phyloP scores from a whole-genome alignment of 2,329 filamentous ascomycete species.

The Hypocrella siamensis region DNA sequence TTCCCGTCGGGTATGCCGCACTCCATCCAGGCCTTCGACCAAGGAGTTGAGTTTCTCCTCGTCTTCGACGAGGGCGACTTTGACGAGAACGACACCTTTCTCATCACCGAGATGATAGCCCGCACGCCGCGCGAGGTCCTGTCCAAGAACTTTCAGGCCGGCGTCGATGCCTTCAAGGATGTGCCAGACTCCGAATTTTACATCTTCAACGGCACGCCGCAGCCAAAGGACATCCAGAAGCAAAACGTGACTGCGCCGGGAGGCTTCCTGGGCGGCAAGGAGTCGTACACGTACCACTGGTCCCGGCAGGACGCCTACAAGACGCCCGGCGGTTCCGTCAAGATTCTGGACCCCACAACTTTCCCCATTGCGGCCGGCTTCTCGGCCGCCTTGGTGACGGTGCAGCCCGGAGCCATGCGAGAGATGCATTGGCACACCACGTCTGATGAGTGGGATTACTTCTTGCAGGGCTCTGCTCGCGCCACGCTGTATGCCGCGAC shows the following conservation, averaged over 20 bases:
- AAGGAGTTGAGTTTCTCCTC: conserved; percentile 41
- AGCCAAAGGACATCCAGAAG: conserved; percentile 25
- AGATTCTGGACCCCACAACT: conserved; percentile 39
- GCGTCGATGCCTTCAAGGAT: conserved; percentile 29
- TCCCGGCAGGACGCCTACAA: conserved; percentile 32
- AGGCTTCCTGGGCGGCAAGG: conserved; percentile 21
- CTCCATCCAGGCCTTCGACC: conserved; percentile 37
- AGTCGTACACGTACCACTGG: conserved; percentile 33
- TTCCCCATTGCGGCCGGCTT: conserved; percentile 42
- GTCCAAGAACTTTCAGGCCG: conserved; percentile 36
- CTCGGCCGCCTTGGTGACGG: conserved; percentile 38
- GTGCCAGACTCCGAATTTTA: conserved; percentile 31
- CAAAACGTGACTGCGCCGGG: conserved; percentile 31
- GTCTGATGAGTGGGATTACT: conserved; percentile 46
- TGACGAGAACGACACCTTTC: conserved; percentile 43
- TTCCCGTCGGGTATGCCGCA: conserved; percentile 34
- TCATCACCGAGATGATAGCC: conserved; percentile 36
- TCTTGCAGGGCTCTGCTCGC: conserved; percentile 38
- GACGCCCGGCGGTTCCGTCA: conserved; percentile 40
- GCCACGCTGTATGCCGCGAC: conserved; percentile 40
- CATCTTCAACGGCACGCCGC: conserved; percentile 35
- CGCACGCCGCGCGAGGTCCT: conserved; percentile 36
- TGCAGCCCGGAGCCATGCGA: conserved; percentile 47
- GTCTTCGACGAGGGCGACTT: conserved; percentile 44
- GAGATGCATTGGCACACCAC: conserved; percentile 49